Conservation (phyloP, 108 stramenopile genomes). For the Pseudonitzschia multiseries region DNA sequence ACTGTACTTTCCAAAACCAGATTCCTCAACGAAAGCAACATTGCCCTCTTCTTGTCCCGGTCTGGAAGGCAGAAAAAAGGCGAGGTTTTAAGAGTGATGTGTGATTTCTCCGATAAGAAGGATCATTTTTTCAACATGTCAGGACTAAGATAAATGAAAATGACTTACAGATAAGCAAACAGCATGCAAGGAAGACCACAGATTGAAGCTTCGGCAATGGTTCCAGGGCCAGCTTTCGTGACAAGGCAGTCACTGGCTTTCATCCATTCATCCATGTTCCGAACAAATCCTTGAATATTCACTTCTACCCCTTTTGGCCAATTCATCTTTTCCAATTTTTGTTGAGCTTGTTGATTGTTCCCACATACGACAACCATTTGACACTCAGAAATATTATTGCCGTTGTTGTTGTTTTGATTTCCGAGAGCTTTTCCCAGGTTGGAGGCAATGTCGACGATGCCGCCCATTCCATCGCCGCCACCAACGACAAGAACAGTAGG, state of each 20-base stretch:
- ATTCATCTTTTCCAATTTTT: constrained; percentile 37
- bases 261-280: constrained; percentile 98
- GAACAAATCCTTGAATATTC: constrained; percentile 84
- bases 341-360: constrained; percentile 77
- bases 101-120: too few relatives aligned
- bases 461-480: constrained; percentile 96
- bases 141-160: background rate
- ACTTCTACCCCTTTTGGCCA: constrained; percentile 61
- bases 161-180: constrained; percentile 69
- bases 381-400: constrained; percentile 31
- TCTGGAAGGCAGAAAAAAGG: constrained; percentile 19
- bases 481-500: constrained; percentile 91
- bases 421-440: constrained; percentile 66
- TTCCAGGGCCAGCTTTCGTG: constrained; percentile 95
- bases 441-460: constrained; percentile 78
- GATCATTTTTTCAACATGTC: background rate
- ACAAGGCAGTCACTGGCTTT: constrained; percentile 81
- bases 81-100: background rate
- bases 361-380: constrained; percentile 97
- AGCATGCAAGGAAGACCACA: constrained; percentile 94
- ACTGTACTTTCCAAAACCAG: constrained; percentile 89
- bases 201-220: constrained; percentile 94
- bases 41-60: constrained; percentile 98
- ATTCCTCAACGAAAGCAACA: constrained; percentile 84
- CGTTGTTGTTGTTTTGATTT: constrained; percentile 10